Evolutionary conservation across 2,329 filamentous ascomycete genomes (phyloP).

Genomic region (Xylariaceae sp.): DNA sequence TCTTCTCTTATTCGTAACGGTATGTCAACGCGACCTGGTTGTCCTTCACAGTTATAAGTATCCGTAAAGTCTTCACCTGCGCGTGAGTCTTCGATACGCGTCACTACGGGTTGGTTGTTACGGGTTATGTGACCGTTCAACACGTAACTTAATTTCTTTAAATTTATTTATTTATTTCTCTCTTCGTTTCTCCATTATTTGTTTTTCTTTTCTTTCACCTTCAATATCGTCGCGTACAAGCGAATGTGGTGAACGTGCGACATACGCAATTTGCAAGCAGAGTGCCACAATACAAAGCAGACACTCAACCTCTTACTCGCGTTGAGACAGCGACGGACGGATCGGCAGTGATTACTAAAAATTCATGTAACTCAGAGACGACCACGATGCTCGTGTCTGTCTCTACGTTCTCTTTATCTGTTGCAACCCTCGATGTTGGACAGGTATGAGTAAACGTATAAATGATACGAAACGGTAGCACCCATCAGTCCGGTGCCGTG

Average conservation of each 20-base stretch:
- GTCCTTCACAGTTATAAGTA: neutral
- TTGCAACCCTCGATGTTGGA: no score
- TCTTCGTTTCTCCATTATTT: neutral
- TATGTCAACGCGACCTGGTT: slow-evolving; percentile 1
- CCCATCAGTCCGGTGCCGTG: slow-evolving; percentile 2
- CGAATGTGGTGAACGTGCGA: neutral
- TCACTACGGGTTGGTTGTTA: no score
- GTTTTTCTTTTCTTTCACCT: neutral
- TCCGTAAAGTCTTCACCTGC: neutral
- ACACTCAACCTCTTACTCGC: neutral
- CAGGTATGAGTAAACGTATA: slow-evolving; percentile 6
- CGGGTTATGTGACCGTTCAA: no score
- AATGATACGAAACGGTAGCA: slow-evolving; percentile 7
- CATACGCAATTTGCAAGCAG: slow-evolving; percentile 7
- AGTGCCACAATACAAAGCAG: slow-evolving; percentile 6
- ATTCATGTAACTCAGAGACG: slow-evolving; percentile 12
- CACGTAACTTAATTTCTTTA: no score
- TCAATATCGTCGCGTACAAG: neutral
- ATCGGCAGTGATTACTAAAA: slow-evolving; percentile 22
- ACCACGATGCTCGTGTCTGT: neutral
- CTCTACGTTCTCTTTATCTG: slow-evolving; percentile 1
- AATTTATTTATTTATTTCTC: no score
- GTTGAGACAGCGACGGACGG: slow-evolving; percentile 11
- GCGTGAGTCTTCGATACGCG: no score
- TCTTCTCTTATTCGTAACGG: slow-evolving; percentile 1